Evolutionary conservation across 345 rosid genomes (phyloP), one percentile per base, ranked within the genome.

Genomic region (Hibiscus tridactylites): DNA sequence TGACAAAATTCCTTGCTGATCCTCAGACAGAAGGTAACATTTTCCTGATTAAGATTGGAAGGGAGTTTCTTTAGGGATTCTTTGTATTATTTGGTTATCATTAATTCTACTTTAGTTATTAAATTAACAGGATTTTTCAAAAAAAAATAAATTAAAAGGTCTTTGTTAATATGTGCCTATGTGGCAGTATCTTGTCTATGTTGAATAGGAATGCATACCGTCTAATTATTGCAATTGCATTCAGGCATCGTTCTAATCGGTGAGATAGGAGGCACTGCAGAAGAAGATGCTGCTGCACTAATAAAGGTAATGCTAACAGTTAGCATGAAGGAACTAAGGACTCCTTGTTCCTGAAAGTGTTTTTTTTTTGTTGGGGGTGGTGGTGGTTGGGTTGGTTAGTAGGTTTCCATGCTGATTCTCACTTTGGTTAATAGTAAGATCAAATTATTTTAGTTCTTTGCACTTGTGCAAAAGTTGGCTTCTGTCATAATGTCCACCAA

Each of bases 181-280:
- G 71, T 29, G 59, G 71, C 42, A 47, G 42, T 28, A 28, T 67
- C 44, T 68, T 50, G 42, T 68, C 59, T 50, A 68, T 5, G 21
- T 5, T 44, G 54, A 46, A 44, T 71, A n/a, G 46, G 16, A 44
- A 61, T 47, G 29, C 57, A 28, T 61, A 28, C 11, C 28, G 11
- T 60, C 74, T 71, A 71, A 71, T 71, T 47, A n/a, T 61, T 61
- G 26, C 42, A 44, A 53, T 54, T 65, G 33, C 39, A 24, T 74
- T 75, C 90, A 91, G 97, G 98, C 71, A 91, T 91, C 11, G 15
- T 91, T 78, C 87, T 94, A 59, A 94, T 94, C 60, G 98, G 98
- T 72, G 98, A 94, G 77, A 94, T 94, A 17, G 98, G 98, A 4
- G 98, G 97, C 47, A 94, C 98, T 64, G 97, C 98, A 44, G 97